These are phyloP conservation scores for Hemisphaericaspora xylanilytica DNA, from an alignment of 1,139 yeast genomes.

Conservation along the genomic window DNA sequence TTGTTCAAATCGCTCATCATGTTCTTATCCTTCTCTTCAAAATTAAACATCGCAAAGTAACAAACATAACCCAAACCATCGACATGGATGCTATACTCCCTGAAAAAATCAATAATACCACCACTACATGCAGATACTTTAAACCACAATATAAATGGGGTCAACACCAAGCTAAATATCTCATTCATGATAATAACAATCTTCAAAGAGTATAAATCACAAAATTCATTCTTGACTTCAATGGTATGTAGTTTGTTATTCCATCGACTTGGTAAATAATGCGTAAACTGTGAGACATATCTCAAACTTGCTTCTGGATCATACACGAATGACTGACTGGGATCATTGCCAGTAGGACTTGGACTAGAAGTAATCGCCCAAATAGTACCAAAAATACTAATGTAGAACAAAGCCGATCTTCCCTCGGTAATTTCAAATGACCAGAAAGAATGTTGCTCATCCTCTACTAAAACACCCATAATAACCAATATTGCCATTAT, in stretches of 20 bases:
- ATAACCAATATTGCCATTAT: conserved; percentile 84
- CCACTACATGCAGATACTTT: conserved; percentile 72
- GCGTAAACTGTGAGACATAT: conserved; percentile 82
- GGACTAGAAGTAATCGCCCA: conserved; percentile 61
- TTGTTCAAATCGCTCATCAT: conserved; percentile 41
- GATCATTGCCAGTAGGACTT: conserved; percentile 31
- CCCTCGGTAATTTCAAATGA: conserved; percentile 86
- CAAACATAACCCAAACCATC: conserved; percentile 96
- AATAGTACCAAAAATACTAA: conserved; percentile 79
- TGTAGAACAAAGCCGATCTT: conserved; percentile 78
- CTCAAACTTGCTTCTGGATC: conserved; percentile 86
- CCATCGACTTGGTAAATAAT: conserved; percentile 87
- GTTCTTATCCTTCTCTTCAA: conserved; percentile 57
- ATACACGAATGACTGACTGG: conserved; percentile 44
- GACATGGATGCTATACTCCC: conserved; percentile 85
- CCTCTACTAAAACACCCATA: conserved; percentile 76
- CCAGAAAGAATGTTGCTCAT: conserved; percentile 74
- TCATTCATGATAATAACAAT: conserved; percentile 74
- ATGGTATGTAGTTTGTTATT: conserved; percentile 79
- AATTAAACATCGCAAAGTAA: conserved; percentile 87
- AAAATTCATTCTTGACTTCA: conserved; percentile 78
- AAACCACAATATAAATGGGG: conserved; percentile 88
- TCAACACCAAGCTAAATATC: conserved; percentile 71
- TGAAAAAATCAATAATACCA: conserved; percentile 78
- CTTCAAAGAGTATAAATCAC: conserved; percentile 71